A percentile compares a stretch with the other conserved stretches of the same genome.
phyloP scores from a whole-genome alignment of 2,329 filamentous ascomycete genomes.

The Venturia aucupariae region DNA sequence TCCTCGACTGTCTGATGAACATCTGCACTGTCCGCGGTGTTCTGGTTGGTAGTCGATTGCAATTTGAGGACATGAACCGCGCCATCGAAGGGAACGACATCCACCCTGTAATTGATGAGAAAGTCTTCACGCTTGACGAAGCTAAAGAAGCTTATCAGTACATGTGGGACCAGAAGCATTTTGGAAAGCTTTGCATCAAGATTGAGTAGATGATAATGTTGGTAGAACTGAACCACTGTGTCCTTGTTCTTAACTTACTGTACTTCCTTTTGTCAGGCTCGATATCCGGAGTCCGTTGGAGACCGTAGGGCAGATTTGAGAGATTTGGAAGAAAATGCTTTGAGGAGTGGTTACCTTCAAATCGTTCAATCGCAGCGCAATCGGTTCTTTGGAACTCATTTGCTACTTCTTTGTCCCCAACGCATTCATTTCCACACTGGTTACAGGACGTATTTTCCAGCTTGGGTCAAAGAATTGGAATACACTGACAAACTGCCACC shows the following conservation, averaged over 20 bases:
- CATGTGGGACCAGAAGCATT: constrained; percentile 42
- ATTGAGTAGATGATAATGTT: constrained; percentile 22
- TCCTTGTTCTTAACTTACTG: no score
- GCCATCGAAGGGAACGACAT: constrained; percentile 51
- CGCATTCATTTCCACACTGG: background rate
- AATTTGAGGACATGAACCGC: constrained; percentile 51
- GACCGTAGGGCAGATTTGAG: no score
- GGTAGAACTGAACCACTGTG: no score
- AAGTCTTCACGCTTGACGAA: constrained; percentile 45
- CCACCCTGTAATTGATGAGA: constrained; percentile 51
- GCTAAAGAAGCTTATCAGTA: constrained; percentile 42
- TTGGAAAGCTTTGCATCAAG: constrained; percentile 34
- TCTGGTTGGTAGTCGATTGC: constrained; percentile 45
- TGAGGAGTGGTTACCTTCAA: no score
- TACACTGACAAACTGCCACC: background rate
- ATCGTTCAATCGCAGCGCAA: no score
- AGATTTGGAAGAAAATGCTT: no score
- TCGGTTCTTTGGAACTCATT: no score
- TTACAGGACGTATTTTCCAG: no score
- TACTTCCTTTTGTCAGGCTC: no score
- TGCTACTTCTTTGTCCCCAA: background rate
- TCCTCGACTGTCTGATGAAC: constrained; percentile 42
- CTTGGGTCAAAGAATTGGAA: background rate
- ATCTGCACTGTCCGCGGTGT: constrained; percentile 49
- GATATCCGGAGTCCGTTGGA: no score